Base-by-base conservation (phyloP, 2,329 filamentous ascomycete species). In the Penicillium sp. region DNA sequence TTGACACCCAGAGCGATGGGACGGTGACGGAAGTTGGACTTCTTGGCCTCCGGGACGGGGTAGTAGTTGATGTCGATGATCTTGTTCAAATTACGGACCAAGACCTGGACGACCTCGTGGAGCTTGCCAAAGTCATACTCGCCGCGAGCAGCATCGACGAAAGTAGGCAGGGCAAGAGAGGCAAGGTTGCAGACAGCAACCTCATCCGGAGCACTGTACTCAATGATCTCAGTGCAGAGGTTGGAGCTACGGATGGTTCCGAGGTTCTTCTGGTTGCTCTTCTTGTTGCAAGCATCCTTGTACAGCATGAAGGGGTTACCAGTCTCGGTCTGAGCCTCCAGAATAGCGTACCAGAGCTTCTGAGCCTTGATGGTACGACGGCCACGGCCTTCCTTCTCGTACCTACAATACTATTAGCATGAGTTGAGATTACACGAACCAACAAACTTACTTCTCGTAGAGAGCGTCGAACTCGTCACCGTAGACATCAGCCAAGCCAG, bases 261-360 rank as follows among this genome's bases (percentile, higher is more conserved):
- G 29, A 98, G 80, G 75, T 98, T 98, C 85, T 98, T 97, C 77
- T 98, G 93, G 81, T 98, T 98, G 79, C 90, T 96, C 85, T 98
- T 98, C 71, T 84, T 83, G 82, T 98, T 98, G 82, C 87, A 91
- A 65, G 84, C 81, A 74, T 98, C 93, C 80, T 98, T 98, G 84
- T 98, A 98, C 53, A 97, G 84, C 88, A 98, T 98, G 75, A 95
- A 98, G 43, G 93, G 93, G 74, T 95, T 97, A 62, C 93, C 93
- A 40, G 93, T 98, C 82, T 98, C 93, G 31, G 91, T 97, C 77
- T 98, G 93, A 43, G 93, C 88, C 75, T 98, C 93, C 42, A 98
- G 81, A 58, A 98, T 95, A 59, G 91, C 89, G 69, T 97, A 97
- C 93, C 93, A 98, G 51, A 98, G 84, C 80, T 98, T 98, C 79